These are phyloP conservation scores for Dryas alaskensis DNA, from an alignment of 306 rosid genomes.

Conservation along the genomic window DNA sequence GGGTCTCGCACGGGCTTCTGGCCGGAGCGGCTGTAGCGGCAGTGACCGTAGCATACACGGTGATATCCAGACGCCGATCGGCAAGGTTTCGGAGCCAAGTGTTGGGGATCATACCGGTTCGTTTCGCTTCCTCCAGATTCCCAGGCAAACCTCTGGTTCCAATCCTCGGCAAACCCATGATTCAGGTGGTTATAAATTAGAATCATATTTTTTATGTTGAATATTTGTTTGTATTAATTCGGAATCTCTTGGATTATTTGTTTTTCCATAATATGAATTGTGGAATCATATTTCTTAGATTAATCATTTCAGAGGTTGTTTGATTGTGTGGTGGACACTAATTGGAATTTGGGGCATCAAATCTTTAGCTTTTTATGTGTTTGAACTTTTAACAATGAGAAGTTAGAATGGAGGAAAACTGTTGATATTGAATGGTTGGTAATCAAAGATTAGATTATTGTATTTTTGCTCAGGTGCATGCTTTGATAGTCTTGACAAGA, in stretches of 20 bases:
- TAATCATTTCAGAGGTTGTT: not conserved
- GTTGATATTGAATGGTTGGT: too few relatives aligned
- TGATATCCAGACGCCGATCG: not conserved
- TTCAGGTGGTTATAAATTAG: not conserved
- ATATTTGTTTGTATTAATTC: too few relatives aligned
- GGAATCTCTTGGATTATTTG: too few relatives aligned
- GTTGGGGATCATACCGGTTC: constrained; percentile 21
- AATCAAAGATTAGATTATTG: too few relatives aligned
- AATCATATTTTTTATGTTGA: too few relatives aligned
- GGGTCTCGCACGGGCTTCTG: not conserved
- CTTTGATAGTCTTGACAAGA: too few relatives aligned
- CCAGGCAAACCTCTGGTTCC: constrained; percentile 21
- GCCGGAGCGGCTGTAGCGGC: constrained; percentile 6
- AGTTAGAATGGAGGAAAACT: not conserved
- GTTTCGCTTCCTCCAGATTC: constrained; percentile 13
- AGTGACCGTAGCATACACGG: constrained; percentile 1
- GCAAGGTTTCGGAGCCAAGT: constrained; percentile 10
- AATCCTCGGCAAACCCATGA: constrained; percentile 17
- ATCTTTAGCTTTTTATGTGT: not conserved
- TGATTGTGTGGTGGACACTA: not conserved
- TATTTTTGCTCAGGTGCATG: too few relatives aligned
- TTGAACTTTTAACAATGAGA: not conserved
- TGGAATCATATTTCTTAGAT: not conserved
- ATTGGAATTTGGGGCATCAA: not conserved
- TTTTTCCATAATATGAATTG: too few relatives aligned